These are phyloP conservation scores for Boletus bicolor DNA, from an alignment of 768 basidiomycete species.

Conservation along the genomic window DNA sequence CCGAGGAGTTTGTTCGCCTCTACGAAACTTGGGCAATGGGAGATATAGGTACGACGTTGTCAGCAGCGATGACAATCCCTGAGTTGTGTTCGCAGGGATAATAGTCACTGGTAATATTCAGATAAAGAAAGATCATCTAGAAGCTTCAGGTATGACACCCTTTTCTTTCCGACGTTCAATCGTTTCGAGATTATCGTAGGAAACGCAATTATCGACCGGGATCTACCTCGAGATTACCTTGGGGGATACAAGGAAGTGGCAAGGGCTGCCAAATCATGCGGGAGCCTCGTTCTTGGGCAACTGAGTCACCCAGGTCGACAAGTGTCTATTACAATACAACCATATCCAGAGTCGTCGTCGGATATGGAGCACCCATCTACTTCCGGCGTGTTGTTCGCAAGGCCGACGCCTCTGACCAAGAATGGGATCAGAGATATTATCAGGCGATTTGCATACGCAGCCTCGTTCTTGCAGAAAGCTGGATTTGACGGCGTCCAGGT, in stretches of 20 bases:
- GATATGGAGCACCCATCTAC: constrained; percentile 33
- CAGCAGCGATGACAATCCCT: not conserved
- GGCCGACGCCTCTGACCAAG: constrained; percentile 38
- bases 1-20: constrained; percentile 33
- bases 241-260: constrained; percentile 22
- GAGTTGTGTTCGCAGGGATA: constrained; percentile 24
- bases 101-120: constrained; percentile 34
- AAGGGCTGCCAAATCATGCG: constrained; percentile 30
- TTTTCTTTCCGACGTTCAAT: not conserved
- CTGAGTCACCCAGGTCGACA: constrained; percentile 35
- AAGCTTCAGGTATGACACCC: constrained; percentile 29
- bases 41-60: constrained; percentile 23
- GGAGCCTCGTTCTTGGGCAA: constrained; percentile 32
- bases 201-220: constrained; percentile 32
- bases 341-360: constrained; percentile 34
- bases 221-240: constrained; percentile 25
- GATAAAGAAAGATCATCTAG: constrained; percentile 34
- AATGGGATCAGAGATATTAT: constrained; percentile 51
- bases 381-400: constrained; percentile 31
- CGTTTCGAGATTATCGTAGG: constrained; percentile 14
- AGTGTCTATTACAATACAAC: constrained; percentile 34
- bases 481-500: constrained; percentile 70
- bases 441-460: constrained; percentile 49
- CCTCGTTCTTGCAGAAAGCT: constrained; percentile 49
- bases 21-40: constrained; percentile 35